phyloP scores from a whole-genome alignment of 345 rosid species.

The Pistacia atlantica region DNA sequence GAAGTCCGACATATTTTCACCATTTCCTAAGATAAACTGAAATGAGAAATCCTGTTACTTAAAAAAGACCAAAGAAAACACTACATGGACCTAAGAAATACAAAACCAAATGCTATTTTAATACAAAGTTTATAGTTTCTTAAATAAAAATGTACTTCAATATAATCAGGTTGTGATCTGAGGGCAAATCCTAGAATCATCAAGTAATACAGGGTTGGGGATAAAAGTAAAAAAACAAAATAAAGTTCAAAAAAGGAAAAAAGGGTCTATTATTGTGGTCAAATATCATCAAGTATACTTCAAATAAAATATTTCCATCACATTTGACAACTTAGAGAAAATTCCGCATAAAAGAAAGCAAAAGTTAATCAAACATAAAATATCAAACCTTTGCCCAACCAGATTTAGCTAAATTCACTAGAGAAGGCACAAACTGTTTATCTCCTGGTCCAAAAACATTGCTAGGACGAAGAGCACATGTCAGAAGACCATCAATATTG shows the following conservation, averaged over 20 bases:
- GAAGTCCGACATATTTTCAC: slow-evolving; percentile 88
- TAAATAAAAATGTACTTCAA: too few species aligned
- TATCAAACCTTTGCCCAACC: slow-evolving; percentile 82
- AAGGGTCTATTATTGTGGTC: slow-evolving; percentile 1
- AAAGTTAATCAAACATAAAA: not conserved
- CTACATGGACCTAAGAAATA: not conserved
- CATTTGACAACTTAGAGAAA: too few species aligned
- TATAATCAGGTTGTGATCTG: too few species aligned
- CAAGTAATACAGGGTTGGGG: not conserved
- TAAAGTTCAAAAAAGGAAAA: too few species aligned
- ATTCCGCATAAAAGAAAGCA: not conserved
- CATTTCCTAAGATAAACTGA: slow-evolving; percentile 86
- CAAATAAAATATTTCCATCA: too few species aligned
- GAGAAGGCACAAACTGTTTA: slow-evolving; percentile 52
- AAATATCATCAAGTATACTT: too few species aligned
- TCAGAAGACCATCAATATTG: slow-evolving; percentile 73
- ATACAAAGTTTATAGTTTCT: too few species aligned
- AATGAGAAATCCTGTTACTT: slow-evolving; percentile 47
- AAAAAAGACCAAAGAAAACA: not conserved
- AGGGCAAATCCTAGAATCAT: too few species aligned
- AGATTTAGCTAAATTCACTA: slow-evolving; percentile 66
- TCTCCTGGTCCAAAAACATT: slow-evolving; percentile 93
- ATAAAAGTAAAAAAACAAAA: not conserved
- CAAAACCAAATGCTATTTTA: too few species aligned
- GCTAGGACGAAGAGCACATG: slow-evolving; percentile 91